A percentile compares a stretch with the other conserved stretches of the same genome.
phyloP scores from a whole-genome alignment of 2,329 filamentous ascomycete species.

The Sclerotinia subarctica region DNA sequence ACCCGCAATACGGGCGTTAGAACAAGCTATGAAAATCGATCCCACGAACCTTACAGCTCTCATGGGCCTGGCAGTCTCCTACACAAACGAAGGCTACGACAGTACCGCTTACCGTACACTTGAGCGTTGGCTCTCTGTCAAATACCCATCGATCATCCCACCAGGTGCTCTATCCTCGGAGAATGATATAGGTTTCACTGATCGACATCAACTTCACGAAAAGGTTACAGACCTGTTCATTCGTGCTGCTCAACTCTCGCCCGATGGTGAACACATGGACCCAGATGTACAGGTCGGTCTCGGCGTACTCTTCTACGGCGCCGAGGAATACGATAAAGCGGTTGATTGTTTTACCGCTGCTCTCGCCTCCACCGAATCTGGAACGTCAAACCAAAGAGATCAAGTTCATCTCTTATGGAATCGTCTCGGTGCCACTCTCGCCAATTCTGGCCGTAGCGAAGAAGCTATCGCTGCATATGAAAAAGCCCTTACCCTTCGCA shows the following conservation, averaged over 20 bases:
- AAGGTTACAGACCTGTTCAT: constrained; percentile 91
- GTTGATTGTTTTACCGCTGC: constrained; percentile 97
- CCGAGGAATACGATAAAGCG: constrained; percentile 96
- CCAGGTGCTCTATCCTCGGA: constrained; percentile 66
- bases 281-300: constrained; percentile 97
- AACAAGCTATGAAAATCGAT: constrained; percentile 85
- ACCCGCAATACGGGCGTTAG: constrained; percentile 88
- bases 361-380: constrained; percentile 78
- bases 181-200: constrained; percentile 89
- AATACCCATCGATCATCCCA: constrained; percentile 81
- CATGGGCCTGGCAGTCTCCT: constrained; percentile 94
- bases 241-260: constrained; percentile 84
- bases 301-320: constrained; percentile 95
- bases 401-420: constrained; percentile 97
- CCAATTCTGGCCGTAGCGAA: constrained; percentile 88
- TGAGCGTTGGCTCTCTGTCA: constrained; percentile 93
- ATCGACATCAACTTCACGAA: constrained; percentile 83
- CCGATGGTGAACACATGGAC: constrained; percentile 92
- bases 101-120: constrained; percentile 93
- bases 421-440: constrained; percentile 88
- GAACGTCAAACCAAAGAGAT: constrained; percentile 76
- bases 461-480: constrained; percentile 97
- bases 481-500: constrained; percentile 81
- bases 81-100: constrained; percentile 98
- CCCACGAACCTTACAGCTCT: constrained; percentile 82